Evolutionary conservation across 2,329 filamentous ascomycete species (phyloP).

Genomic region (Parastagonospora nodorum): DNA sequence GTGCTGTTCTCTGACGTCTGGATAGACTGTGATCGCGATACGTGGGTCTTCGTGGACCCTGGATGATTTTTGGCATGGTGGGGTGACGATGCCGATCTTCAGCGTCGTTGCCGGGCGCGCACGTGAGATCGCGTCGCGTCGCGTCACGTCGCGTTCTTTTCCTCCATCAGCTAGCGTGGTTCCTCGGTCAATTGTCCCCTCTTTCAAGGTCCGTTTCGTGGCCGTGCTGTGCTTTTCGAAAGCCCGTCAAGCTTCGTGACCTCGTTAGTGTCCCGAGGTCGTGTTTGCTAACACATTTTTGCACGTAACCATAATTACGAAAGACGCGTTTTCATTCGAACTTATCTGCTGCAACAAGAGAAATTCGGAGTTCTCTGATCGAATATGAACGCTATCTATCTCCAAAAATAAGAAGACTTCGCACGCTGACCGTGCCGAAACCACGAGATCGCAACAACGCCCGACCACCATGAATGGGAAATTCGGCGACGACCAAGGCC

Average conservation of each 20-base stretch:
- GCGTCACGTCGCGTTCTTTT: not conserved
- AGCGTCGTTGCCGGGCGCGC: slow-evolving; percentile 5
- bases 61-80: slow-evolving; percentile 3
- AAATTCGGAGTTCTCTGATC: too few species aligned
- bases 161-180: not conserved
- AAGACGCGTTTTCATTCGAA: too few species aligned
- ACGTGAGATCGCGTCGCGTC: slow-evolving; percentile 15
- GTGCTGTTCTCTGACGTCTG: not conserved
- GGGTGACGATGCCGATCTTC: slow-evolving; percentile 8
- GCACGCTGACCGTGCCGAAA: slow-evolving; percentile 57
- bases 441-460: slow-evolving; percentile 52
- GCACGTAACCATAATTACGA: too few species aligned
- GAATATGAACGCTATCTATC: too few species aligned
- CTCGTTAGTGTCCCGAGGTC: too few species aligned
- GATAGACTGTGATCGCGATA: not conserved
- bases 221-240: not conserved
- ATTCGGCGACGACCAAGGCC: slow-evolving; percentile 63
- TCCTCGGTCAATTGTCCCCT: not conserved
- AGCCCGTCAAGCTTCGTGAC: too few species aligned
- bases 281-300: too few species aligned
- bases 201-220: slow-evolving; percentile 8
- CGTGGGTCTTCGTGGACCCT: too few species aligned
- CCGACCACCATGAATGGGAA: slow-evolving; percentile 60
- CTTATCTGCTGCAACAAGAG: too few species aligned
- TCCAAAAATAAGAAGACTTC: slow-evolving; percentile 60